Evolutionary conservation across 2,329 filamentous ascomycete genomes (phyloP).

Genomic region (Cercospora citrullina): DNA sequence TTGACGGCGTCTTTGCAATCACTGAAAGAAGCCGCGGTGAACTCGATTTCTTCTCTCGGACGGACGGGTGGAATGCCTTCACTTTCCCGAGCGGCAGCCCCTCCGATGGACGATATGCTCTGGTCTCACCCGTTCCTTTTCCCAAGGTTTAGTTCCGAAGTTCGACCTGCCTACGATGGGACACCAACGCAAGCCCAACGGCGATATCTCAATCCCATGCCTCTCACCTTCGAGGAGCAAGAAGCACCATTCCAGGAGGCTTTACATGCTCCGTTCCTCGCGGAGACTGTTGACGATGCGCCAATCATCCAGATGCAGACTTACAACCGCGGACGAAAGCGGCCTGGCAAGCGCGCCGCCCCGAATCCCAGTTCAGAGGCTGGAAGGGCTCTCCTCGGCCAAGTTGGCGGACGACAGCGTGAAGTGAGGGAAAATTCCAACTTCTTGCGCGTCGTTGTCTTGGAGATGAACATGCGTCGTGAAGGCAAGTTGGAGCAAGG

Average conservation of each 20-base stretch:
- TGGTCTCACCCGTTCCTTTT: conserved; percentile 60
- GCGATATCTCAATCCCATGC: conserved; percentile 61
- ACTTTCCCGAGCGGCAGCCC: conserved; percentile 18
- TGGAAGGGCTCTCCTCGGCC: conserved; percentile 42
- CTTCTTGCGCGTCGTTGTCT: conserved; percentile 63
- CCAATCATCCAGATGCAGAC: conserved; percentile 65
- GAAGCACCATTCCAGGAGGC: conserved; percentile 41
- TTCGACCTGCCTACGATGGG: conserved; percentile 57
- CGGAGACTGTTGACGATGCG: conserved; percentile 42
- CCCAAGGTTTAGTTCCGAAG: conserved; percentile 60
- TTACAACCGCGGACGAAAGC: conserved; percentile 45
- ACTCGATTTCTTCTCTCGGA: conserved; percentile 59
- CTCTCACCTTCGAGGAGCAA: conserved; percentile 42
- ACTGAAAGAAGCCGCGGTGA: conserved; percentile 59
- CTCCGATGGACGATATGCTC: conserved; percentile 55
- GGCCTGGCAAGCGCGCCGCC: conserved; percentile 38
- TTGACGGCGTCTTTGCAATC: conserved; percentile 63
- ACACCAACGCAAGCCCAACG: conserved; percentile 58
- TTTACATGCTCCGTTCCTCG: conserved; percentile 38
- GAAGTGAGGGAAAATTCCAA: conserved; percentile 64
- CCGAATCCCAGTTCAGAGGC: conserved; percentile 48
- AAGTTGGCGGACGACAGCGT: conserved; percentile 53
- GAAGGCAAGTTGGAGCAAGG: conserved; percentile 62
- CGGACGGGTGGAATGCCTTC: conserved; percentile 37
- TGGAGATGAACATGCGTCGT: conserved; percentile 69